Conservation (phyloP, 192 early-diverging fungal species). For the Coemansia aciculifera region DNA sequence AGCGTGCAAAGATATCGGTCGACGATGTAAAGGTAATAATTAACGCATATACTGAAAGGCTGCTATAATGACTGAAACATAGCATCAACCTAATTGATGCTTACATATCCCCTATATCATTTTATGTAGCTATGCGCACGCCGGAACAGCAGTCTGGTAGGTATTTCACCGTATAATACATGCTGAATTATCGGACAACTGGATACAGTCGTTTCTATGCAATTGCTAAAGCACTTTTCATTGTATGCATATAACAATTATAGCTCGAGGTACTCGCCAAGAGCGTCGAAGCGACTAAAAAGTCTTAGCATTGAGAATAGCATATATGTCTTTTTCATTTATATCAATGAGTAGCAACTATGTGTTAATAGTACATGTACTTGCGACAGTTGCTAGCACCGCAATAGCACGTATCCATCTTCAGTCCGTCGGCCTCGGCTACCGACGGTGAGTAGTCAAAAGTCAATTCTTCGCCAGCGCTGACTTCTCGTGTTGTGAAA, state of each 20-base stretch:
- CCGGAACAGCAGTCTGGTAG: slow-evolving; percentile 35
- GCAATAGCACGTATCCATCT: slow-evolving; percentile 29
- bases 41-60: background rate
- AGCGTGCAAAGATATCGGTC: slow-evolving; percentile 48
- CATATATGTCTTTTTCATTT: background rate
- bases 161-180: background rate
- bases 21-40: slow-evolving; percentile 43
- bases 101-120: background rate
- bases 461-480: slow-evolving; percentile 66
- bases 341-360: background rate
- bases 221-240: background rate
- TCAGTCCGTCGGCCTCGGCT: slow-evolving; percentile 1
- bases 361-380: slow-evolving; percentile 20
- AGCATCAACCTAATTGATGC: background rate
- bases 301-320: slow-evolving; percentile 5
- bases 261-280: slow-evolving; percentile 19
- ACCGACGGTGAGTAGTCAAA: slow-evolving; percentile 75
- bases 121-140: slow-evolving; percentile 39
- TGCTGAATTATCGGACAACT: background rate
- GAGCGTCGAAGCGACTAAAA: slow-evolving; percentile 5
- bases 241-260: background rate
- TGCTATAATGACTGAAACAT: background rate
- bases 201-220: background rate
- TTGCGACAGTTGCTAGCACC: slow-evolving; percentile 28
- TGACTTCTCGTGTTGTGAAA: slow-evolving; percentile 77